These are phyloP conservation scores for Euryodendron excelsum DNA, from an alignment of 148 eudicot genomes.

Conservation along the genomic window DNA sequence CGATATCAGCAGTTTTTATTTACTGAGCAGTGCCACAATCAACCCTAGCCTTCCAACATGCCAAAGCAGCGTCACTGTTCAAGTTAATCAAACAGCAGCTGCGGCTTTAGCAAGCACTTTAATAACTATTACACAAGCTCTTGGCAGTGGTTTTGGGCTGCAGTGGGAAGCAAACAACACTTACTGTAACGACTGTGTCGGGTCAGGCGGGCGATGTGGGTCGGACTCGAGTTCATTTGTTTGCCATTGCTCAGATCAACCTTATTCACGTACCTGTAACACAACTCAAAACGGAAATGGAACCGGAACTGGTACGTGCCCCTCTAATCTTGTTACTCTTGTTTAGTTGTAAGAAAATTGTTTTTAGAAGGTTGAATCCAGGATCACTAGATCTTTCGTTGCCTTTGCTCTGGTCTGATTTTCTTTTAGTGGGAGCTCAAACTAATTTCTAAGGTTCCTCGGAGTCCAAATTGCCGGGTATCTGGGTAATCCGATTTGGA, in stretches of 20 bases:
- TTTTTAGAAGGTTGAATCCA: background rate
- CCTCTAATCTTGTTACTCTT: background rate
- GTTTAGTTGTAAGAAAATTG: background rate
- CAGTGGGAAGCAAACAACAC: slow-evolving; percentile 36
- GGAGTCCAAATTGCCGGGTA: too few species aligned
- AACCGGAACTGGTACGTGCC: background rate
- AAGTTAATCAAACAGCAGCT: slow-evolving; percentile 20
- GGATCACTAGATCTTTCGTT: background rate
- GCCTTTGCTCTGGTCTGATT: too few species aligned
- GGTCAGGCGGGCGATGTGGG: slow-evolving; percentile 40
- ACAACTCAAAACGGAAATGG: background rate
- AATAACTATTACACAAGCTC: background rate
- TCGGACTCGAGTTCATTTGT: slow-evolving; percentile 25
- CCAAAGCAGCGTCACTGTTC: slow-evolving; percentile 8
- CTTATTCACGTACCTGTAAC: slow-evolving; percentile 5
- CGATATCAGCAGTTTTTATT: background rate
- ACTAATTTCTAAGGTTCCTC: background rate
- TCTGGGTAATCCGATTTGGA: too few species aligned
- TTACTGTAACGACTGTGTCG: slow-evolving; percentile 33
- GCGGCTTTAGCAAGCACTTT: background rate
- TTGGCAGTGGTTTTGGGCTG: slow-evolving; percentile 43
- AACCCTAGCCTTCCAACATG: too few species aligned
- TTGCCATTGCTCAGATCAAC: slow-evolving; percentile 41
- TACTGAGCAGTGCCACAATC: background rate
- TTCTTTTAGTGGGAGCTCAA: too few species aligned